These are phyloP conservation scores for Rhizopogon vesiculosus DNA, from an alignment of 768 basidiomycete species.

Conservation along the genomic window DNA sequence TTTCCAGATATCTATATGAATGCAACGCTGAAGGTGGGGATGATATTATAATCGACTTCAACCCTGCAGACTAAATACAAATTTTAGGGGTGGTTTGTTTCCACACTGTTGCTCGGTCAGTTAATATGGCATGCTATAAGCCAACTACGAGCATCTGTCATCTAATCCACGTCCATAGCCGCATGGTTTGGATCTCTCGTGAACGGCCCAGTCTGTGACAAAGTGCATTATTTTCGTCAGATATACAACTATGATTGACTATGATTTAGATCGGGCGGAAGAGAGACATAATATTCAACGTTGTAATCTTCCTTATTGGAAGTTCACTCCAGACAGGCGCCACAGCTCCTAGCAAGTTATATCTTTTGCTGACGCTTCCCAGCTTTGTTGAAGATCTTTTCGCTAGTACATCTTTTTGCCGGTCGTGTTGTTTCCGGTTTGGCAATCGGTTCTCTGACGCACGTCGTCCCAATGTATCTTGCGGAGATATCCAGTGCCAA, in stretches of 20 bases:
- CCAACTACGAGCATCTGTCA: neutral
- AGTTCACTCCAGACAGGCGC: constrained; percentile 1
- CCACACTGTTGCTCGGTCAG: constrained; percentile 23
- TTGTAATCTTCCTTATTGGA: constrained; percentile 1
- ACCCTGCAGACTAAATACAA: neutral
- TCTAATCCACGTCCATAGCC: constrained; percentile 15
- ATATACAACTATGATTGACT: neutral
- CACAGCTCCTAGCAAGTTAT: neutral
- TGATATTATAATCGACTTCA: neutral
- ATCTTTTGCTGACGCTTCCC: neutral
- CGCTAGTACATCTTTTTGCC: neutral
- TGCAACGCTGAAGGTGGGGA: too few species aligned
- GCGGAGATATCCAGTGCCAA: constrained; percentile 3
- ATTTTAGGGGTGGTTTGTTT: constrained; percentile 27
- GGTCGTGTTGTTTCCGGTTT: constrained; percentile 2
- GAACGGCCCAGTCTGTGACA: constrained; percentile 29
- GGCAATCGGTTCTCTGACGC: constrained; percentile 1
- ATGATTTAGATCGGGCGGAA: neutral
- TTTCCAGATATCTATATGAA: too few species aligned
- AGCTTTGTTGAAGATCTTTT: neutral
- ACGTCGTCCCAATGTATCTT: constrained; percentile 2
- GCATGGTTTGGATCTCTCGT: constrained; percentile 25
- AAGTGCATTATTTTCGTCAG: neutral
- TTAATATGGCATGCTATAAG: neutral
- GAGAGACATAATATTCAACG: neutral